A percentile compares a stretch with the other conserved stretches of the same genome.
These are phyloP conservation scores for Colletotrichum navitas DNA, from an alignment of 2,329 filamentous ascomycete species.

Conservation along the genomic window DNA sequence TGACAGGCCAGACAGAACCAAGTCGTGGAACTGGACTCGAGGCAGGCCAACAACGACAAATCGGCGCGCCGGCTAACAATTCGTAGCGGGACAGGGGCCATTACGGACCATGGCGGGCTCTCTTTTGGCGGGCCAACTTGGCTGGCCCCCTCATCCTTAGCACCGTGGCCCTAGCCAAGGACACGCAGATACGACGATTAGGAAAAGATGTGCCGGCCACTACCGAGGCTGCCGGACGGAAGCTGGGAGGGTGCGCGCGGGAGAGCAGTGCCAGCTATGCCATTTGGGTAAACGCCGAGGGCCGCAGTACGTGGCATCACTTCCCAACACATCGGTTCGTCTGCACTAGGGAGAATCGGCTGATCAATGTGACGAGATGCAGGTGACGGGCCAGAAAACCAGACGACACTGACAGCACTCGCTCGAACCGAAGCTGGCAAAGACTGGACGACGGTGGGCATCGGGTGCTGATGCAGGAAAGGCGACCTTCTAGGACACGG, in stretches of 20 bases:
- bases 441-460: conserved; percentile 22
- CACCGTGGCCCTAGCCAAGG: conserved; percentile 27
- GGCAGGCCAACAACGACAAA: conserved; percentile 14
- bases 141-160: conserved; percentile 2
- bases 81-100: conserved; percentile 22
- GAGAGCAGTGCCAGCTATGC: conserved; percentile 37
- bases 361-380: conserved; percentile 33
- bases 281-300: conserved; percentile 24
- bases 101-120: conserved; percentile 15
- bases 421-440: background rate
- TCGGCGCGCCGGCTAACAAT: conserved; percentile 35
- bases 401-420: conserved; percentile 20
- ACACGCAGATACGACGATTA: conserved; percentile 25
- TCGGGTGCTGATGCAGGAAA: background rate
- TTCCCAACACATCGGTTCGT: conserved; percentile 35
- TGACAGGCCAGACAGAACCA: conserved; percentile 51
- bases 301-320: conserved; percentile 31
- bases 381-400: conserved; percentile 15
- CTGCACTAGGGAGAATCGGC: conserved; percentile 22
- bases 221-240: conserved; percentile 38
- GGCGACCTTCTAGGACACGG: background rate
- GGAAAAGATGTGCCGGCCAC: conserved; percentile 39
- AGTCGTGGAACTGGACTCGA: conserved; percentile 31
- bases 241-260: conserved; percentile 33
- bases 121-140: conserved; percentile 6